These are phyloP conservation scores for Ophiostoma piceae DNA, from an alignment of 2,329 filamentous ascomycete genomes.

Conservation along the genomic window DNA sequence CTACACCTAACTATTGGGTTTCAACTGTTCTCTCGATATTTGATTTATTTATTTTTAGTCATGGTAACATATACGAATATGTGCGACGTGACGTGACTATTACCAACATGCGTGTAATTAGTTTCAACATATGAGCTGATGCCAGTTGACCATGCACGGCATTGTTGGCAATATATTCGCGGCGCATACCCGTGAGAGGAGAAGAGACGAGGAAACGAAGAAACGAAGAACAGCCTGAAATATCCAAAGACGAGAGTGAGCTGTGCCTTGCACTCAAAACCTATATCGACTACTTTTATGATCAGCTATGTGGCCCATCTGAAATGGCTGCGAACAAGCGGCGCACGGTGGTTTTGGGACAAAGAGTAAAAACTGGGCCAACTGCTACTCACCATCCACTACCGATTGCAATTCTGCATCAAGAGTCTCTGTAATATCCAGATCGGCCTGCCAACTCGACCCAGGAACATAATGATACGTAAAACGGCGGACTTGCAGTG, in stretches of 20 bases:
- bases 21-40: too few relatives aligned
- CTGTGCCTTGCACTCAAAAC: neutral
- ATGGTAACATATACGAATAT: too few relatives aligned
- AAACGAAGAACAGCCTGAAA: too few relatives aligned
- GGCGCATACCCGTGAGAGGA: too few relatives aligned
- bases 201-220: too few relatives aligned
- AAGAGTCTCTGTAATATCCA: neutral
- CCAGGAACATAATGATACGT: neutral
- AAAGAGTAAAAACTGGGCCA: neutral
- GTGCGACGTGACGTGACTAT: neutral
- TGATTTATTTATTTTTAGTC: too few relatives aligned
- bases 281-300: neutral
- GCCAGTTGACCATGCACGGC: neutral
- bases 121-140: neutral
- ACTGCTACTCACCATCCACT: neutral
- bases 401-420: neutral
- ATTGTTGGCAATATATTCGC: neutral
- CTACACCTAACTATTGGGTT: too few relatives aligned
- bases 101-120: neutral
- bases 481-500: neutral
- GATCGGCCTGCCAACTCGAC: neutral
- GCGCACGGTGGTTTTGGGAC: slow-evolving; percentile 7
- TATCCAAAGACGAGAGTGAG: neutral
- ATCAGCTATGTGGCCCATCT: neutral
- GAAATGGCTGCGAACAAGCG: neutral